These are phyloP conservation scores for Tuber melanosporum DNA, from an alignment of 495 filamentous ascomycete genomes.

Conservation along the genomic window DNA sequence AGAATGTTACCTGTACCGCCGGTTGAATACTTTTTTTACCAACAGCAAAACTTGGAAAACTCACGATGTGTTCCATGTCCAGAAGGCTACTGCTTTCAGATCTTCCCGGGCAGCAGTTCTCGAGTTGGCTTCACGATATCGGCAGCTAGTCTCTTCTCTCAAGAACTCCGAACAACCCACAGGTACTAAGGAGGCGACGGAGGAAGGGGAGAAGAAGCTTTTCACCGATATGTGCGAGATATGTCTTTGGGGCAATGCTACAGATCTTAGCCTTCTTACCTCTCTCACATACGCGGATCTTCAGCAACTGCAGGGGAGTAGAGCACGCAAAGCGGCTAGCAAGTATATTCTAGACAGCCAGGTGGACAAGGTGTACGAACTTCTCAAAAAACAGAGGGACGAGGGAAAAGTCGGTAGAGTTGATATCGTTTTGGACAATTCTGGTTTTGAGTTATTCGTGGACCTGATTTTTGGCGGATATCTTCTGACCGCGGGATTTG, in stretches of 20 bases:
- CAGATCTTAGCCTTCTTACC: slow-evolving; percentile 84
- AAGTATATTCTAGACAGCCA: slow-evolving; percentile 87
- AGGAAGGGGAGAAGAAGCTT: slow-evolving; percentile 65
- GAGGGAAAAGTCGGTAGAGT: slow-evolving; percentile 57
- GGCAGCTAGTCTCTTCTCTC: slow-evolving; percentile 35
- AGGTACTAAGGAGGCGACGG: slow-evolving; percentile 45
- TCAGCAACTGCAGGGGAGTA: slow-evolving; percentile 84
- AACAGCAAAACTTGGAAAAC: slow-evolving; percentile 72
- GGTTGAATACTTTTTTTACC: slow-evolving; percentile 14
- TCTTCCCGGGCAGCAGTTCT: slow-evolving; percentile 88
- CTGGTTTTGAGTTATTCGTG: slow-evolving; percentile 93
- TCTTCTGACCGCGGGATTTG: slow-evolving; percentile 70
- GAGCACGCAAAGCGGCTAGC: slow-evolving; percentile 75
- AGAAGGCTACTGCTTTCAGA: slow-evolving; percentile 88
- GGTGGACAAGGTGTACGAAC: slow-evolving; percentile 62
- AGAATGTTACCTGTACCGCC: slow-evolving; percentile 91
- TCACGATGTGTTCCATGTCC: slow-evolving; percentile 85
- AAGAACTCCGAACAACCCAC: slow-evolving; percentile 55
- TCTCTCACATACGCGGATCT: slow-evolving; percentile 90
- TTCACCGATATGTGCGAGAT: slow-evolving; percentile 96
- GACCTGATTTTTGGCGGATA: slow-evolving; percentile 88
- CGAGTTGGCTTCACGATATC: slow-evolving; percentile 74
- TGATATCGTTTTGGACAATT: slow-evolving; percentile 92
- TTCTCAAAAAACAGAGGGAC: slow-evolving; percentile 58
- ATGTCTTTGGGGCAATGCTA: slow-evolving; percentile 96